Conservation (phyloP, 1,284 basidiomycete species). For the Ceratobasidium sp. region DNA sequence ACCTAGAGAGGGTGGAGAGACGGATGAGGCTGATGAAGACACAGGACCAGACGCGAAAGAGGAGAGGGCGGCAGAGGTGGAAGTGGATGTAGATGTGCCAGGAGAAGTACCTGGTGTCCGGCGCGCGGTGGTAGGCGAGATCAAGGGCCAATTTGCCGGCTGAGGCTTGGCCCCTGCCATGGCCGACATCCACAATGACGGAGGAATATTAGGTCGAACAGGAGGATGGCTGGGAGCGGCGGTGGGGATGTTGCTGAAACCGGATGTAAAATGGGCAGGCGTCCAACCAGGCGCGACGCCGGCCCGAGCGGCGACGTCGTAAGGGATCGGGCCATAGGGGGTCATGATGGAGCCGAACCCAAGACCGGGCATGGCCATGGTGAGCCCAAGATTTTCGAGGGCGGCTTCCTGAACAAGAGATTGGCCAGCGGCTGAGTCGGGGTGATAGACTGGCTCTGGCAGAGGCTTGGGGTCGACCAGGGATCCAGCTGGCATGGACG, state of each 20-base stretch:
- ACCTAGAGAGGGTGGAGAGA: slow-evolving; percentile 47
- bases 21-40: slow-evolving; percentile 47
- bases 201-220: slow-evolving; percentile 55
- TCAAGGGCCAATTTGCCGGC: neutral
- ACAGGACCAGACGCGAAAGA: slow-evolving; percentile 49
- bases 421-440: slow-evolving; percentile 31
- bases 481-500: neutral
- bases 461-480: slow-evolving; percentile 10
- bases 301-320: slow-evolving; percentile 28
- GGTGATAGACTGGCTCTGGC: slow-evolving; percentile 22
- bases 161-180: slow-evolving; percentile 11
- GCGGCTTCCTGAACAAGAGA: slow-evolving; percentile 28
- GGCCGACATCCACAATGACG: slow-evolving; percentile 79
- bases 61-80: slow-evolving; percentile 55
- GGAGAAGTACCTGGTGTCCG: slow-evolving; percentile 30
- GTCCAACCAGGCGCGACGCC: slow-evolving; percentile 5
- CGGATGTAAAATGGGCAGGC: neutral
- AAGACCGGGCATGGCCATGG: slow-evolving; percentile 4
- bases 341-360: slow-evolving; percentile 24
- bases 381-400: slow-evolving; percentile 24
- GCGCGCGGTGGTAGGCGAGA: neutral
- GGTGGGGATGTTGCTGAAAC: neutral
- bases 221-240: neutral
- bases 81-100: slow-evolving; percentile 49
- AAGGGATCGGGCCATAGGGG: slow-evolving; percentile 15